Evolutionary conservation across 768 basidiomycete species (phyloP), one percentile per base, ranked within the genome.

Genomic region (Chiua virens): DNA sequence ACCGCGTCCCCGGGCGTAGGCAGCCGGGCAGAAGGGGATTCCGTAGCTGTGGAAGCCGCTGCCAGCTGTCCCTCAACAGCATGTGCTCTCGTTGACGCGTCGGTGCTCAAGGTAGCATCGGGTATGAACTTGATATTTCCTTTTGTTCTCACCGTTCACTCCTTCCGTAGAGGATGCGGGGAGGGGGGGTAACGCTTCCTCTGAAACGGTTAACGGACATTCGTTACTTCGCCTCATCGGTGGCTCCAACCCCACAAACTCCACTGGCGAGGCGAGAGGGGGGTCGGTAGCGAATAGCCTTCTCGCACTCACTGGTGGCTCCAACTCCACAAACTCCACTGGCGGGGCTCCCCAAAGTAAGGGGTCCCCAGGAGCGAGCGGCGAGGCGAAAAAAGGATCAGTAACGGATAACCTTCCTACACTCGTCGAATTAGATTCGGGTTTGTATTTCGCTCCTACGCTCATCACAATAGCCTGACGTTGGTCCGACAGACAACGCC

Each of bases 1-100:
- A 30, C 10, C 30, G 45, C 49, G 15, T 55, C 39, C 22, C 25
- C 67, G 2, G 63, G 50, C 42, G 47, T 53, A 21, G 73, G 71
- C 17, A 71, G 73, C 21, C 45, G 59, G 15, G 66, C 71, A 20
- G 25, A 52, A 8, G 77, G 75, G 18, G 78, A 76, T 5, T 61
- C 64, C 5, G 68, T 72, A 21, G 51, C 57, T 17, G 18, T 28
- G 25, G 21, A 39, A 35, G 20, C 41, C 20, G 34, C n/a, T n/a
- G n/a, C 17, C n/a, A 22, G 36, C 20, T 65, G 63, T 42, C 15
- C 46, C 10, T 3, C 2, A 1, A 8, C 15, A n/a, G 5, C 37
- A n/a, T 52, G 54, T 20, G 17, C 13, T 21, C 25, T 25, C n/a
- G 27, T 5, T 18, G 43, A 9, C 3, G 4, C 10, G 23, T 42